Base-by-base conservation (phyloP, 1,284 basidiomycete genomes). In the Golubevia pallescens region DNA sequence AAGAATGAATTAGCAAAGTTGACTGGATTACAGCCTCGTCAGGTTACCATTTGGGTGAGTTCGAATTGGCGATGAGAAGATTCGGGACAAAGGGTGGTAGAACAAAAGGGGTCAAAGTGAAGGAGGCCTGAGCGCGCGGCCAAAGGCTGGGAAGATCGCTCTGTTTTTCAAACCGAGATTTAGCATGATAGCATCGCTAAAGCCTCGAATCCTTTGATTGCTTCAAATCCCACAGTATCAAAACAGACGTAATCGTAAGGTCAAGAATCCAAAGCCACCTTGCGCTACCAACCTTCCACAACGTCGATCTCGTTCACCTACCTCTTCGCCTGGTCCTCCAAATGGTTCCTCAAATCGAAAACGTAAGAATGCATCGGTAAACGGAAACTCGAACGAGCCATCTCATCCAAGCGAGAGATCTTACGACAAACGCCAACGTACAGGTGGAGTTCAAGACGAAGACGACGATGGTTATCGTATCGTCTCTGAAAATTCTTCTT, bases 21-120 rank as follows among this genome's bases (percentile, higher is more conserved):
- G 7, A 81, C 78, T 24, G 78, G 77, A 13, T 74, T 84, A 13
- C 59, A 74, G 60, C 81, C 81, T 16, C 72, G 78, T 23, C 80
- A 81, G 65, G 81, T 84, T 1, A 81, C 78, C 20, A 78, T 84
- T 52, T 84, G 80, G 81, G 81, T 83, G 64, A 73, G 81, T 81
- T n/a, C n/a, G 54, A 38, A 34, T 32, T n/a, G n/a, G n/a, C n/a
- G n/a, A n/a, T n/a, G n/a, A n/a, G 38, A 20, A 5, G 20, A 23
- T 24, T 16, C 10, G 60, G 60, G 42, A 61, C 60, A 53, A 61
- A 61, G 60, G 5, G 52, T 38, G 53, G 23, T 55, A 3, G 21
- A 7, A 19, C 42, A 16, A 3, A 60, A 21, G 32, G 14, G 6
- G 6, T 8, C 14, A n/a, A 2, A 28, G 55, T 54, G 57, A 53